Evolutionary conservation across 2,329 filamentous ascomycete genomes (phyloP).

Genomic region (Orbilia oligospora): DNA sequence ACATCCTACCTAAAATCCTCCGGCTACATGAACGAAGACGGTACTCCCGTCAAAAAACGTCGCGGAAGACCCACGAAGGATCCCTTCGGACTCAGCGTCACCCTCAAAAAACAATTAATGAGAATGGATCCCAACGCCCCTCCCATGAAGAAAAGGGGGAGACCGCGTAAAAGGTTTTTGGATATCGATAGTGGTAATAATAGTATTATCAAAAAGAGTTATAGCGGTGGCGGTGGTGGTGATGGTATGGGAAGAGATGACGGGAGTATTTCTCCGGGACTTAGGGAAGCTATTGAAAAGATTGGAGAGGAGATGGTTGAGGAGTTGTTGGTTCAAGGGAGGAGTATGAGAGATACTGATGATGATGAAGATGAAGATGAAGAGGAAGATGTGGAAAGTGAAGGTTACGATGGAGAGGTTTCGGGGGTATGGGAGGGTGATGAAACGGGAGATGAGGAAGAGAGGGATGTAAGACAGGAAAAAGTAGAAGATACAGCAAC

Average conservation of each 20-base stretch:
- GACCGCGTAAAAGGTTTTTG: constrained; percentile 45
- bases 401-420: constrained; percentile 30
- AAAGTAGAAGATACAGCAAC: background rate
- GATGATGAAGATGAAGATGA: constrained; percentile 27
- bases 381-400: constrained; percentile 32
- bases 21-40: constrained; percentile 60
- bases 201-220: no score
- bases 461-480: background rate
- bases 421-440: constrained; percentile 14
- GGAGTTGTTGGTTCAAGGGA: constrained; percentile 36
- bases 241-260: background rate
- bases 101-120: constrained; percentile 51
- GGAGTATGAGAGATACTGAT: constrained; percentile 1
- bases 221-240: background rate
- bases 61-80: constrained; percentile 54
- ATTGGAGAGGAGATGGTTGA: constrained; percentile 57
- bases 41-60: constrained; percentile 47
- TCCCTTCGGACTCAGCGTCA: constrained; percentile 55
- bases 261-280: constrained; percentile 36
- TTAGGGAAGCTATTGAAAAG: constrained; percentile 49
- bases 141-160: constrained; percentile 54
- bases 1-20: constrained; percentile 42
- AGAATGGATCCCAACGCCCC: constrained; percentile 48
- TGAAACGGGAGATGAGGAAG: constrained; percentile 37
- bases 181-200: constrained; percentile 4